Evolutionary conservation across 371 early-diverging fungal species (phyloP).

Genomic region (Mucor plumbeus): DNA sequence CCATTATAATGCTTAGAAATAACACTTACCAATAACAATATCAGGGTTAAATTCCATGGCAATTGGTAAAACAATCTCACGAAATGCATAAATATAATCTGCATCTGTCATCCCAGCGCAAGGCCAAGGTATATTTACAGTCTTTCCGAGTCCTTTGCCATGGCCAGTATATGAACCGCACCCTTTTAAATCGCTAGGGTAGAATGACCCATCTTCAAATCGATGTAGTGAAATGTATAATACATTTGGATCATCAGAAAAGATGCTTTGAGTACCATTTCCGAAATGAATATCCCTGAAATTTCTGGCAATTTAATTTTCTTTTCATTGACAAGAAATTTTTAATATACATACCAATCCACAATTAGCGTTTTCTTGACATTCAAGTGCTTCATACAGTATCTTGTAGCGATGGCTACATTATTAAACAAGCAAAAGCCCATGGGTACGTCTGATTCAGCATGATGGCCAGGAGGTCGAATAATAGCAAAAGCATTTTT

Average conservation of each 20-base stretch:
- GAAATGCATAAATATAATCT: constrained; percentile 87
- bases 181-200: constrained; percentile 70
- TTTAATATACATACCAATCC: constrained; percentile 72
- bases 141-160: constrained; percentile 73
- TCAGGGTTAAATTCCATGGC: constrained; percentile 84
- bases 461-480: constrained; percentile 93
- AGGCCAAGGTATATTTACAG: constrained; percentile 91
- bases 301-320: not conserved
- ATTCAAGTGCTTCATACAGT: constrained; percentile 49
- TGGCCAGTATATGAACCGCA: constrained; percentile 63
- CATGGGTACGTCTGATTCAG: constrained; percentile 70
- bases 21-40: constrained; percentile 72
- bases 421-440: constrained; percentile 94
- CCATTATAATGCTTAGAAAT: not conserved
- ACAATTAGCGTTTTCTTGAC: constrained; percentile 76
- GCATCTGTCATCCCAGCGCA: constrained; percentile 79
- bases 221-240: constrained; percentile 89
- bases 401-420: constrained; percentile 80
- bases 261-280: constrained; percentile 89
- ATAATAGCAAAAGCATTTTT: constrained; percentile 86
- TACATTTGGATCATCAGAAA: constrained; percentile 76
- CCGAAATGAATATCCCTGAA: constrained; percentile 92
- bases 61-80: constrained; percentile 81
- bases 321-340: not conserved
- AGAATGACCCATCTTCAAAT: constrained; percentile 79